phyloP scores from a whole-genome alignment of 176 grass and related monocot genomes.

The Ampelocalamus luodianensis region DNA sequence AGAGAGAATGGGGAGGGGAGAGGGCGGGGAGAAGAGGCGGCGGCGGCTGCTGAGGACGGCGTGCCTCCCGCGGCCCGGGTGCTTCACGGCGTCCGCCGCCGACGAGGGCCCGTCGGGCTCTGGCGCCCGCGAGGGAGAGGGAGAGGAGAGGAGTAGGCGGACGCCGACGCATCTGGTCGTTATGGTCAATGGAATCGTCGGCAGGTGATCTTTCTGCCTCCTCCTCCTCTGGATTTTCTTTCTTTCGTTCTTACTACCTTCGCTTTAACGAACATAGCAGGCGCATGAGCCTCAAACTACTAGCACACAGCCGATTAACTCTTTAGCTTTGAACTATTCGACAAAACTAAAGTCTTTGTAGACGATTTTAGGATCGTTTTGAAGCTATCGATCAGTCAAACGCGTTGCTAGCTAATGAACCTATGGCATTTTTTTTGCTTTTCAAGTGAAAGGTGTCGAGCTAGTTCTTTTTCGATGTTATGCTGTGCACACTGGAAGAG shows the following conservation, averaged over 20 bases:
- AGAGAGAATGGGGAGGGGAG: slow-evolving; percentile 30
- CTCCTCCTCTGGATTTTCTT: neutral
- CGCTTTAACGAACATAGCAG: neutral
- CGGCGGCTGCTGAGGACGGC: slow-evolving; percentile 21
- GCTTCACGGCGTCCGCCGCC: slow-evolving; percentile 58
- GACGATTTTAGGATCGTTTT: neutral
- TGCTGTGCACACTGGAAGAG: neutral
- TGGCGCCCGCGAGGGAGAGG: slow-evolving; percentile 35
- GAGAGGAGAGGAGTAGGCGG: neutral
- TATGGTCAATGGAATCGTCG: slow-evolving; percentile 86
- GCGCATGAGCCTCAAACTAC: neutral
- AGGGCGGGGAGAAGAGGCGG: slow-evolving; percentile 17
- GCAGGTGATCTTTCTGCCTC: slow-evolving; percentile 53
- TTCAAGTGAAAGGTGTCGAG: neutral
- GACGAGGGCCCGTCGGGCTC: slow-evolving; percentile 29
- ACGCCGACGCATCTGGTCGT: slow-evolving; percentile 79
- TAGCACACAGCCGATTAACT: neutral
- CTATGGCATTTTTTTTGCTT: neutral
- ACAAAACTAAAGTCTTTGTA: neutral
- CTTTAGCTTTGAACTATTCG: neutral
- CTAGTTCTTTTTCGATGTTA: neutral
- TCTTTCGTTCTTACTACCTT: neutral
- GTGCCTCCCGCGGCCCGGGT: slow-evolving; percentile 61
- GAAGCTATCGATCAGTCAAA: neutral
- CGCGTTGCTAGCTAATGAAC: neutral